Evolutionary conservation across 805 yeast genomes (phyloP).

Genomic region (Candida ascalaphidarum): DNA sequence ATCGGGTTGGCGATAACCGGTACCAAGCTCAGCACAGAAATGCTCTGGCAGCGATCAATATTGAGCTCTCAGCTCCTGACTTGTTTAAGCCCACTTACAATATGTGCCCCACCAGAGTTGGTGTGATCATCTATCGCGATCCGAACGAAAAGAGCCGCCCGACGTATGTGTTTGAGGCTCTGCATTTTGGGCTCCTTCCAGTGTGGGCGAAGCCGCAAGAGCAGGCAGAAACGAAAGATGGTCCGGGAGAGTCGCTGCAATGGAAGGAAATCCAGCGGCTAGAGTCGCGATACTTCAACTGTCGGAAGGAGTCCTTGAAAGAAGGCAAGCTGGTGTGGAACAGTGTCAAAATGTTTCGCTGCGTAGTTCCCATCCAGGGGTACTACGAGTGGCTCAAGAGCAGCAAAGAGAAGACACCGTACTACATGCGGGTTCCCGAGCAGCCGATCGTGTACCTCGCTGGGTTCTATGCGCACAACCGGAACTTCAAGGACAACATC

Average conservation of each 20-base stretch:
- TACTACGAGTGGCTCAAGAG: slow-evolving; percentile 73
- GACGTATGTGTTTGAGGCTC: slow-evolving; percentile 31
- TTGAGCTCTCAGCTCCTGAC: slow-evolving; percentile 1
- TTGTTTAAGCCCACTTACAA: slow-evolving; percentile 38
- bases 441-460: slow-evolving; percentile 55
- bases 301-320: slow-evolving; percentile 54
- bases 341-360: slow-evolving; percentile 40
- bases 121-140: slow-evolving; percentile 29
- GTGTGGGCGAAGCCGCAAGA: slow-evolving; percentile 46
- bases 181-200: slow-evolving; percentile 82
- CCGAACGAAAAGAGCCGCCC: slow-evolving; percentile 2
- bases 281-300: slow-evolving; percentile 58
- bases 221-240: slow-evolving; percentile 9
- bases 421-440: slow-evolving; percentile 51
- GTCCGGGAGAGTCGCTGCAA: slow-evolving; percentile 14
- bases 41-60: background rate
- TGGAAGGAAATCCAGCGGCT: slow-evolving; percentile 22
- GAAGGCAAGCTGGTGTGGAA: slow-evolving; percentile 51
- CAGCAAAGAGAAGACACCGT: slow-evolving; percentile 46
- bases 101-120: slow-evolving; percentile 51
- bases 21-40: no score
- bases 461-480: slow-evolving; percentile 32
- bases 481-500: slow-evolving; percentile 13
- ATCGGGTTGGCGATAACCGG: no score
- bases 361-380: slow-evolving; percentile 74